Evolutionary conservation across 805 yeast genomes (phyloP).

Genomic region (Starmerella lactis-condensi): DNA sequence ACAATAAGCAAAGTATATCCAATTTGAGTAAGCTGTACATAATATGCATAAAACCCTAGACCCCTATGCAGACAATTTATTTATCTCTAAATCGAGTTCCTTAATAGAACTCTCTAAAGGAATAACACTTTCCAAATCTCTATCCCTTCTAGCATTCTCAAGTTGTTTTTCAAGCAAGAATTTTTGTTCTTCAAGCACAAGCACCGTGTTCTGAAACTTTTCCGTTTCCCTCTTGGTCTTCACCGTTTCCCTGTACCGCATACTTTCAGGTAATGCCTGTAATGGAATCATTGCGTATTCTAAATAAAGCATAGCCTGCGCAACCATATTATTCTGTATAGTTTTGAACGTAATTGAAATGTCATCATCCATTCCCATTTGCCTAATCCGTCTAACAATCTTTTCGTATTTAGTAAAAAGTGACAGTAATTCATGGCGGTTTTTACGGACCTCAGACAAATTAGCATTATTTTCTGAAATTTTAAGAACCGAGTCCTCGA

Average conservation of each 20-base stretch:
- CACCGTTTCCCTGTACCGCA: slow-evolving; percentile 10
- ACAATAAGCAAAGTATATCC: too few relatives aligned
- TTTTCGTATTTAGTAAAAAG: slow-evolving; percentile 35
- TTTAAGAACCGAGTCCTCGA: slow-evolving; percentile 25
- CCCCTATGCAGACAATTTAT: too few relatives aligned
- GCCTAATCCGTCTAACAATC: slow-evolving; percentile 29
- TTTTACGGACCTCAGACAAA: neutral
- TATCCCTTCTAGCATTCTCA: slow-evolving; percentile 37
- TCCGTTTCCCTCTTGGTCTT: slow-evolving; percentile 14
- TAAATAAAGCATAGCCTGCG: slow-evolving; percentile 38
- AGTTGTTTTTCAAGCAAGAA: slow-evolving; percentile 53
- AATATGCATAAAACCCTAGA: too few relatives aligned
- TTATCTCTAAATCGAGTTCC: slow-evolving; percentile 35
- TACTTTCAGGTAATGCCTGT: slow-evolving; percentile 27
- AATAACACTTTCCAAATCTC: slow-evolving; percentile 61
- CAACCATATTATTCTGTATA: slow-evolving; percentile 37
- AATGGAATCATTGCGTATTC: slow-evolving; percentile 50
- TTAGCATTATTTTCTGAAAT: slow-evolving; percentile 20
- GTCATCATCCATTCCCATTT: slow-evolving; percentile 20
- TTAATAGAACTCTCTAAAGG: slow-evolving; percentile 38
- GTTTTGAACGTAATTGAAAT: slow-evolving; percentile 30
- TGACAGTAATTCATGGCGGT: slow-evolving; percentile 26
- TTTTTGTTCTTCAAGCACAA: slow-evolving; percentile 74
- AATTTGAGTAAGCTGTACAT: too few relatives aligned
- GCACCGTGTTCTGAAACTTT: slow-evolving; percentile 33